A percentile compares a stretch with the other conserved stretches of the same genome.
Conservation (phyloP, 495 filamentous ascomycete species). For the Zalerion maritima region DNA sequence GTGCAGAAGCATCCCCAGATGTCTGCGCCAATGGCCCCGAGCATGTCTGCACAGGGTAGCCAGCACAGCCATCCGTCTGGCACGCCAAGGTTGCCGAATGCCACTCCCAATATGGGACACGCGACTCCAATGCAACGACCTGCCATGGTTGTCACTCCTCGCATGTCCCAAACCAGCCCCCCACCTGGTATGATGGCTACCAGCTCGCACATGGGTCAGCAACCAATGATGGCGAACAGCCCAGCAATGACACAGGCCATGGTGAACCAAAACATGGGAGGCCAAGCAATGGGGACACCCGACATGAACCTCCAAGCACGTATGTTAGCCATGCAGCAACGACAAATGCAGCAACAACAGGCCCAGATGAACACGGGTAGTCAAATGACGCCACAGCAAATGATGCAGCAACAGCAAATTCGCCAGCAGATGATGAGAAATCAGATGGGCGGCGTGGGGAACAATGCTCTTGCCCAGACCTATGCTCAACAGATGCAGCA, state of each 20-base stretch:
- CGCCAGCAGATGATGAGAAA: constrained; percentile 25
- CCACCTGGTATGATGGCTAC: constrained; percentile 42
- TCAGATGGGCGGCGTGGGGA: constrained; percentile 32
- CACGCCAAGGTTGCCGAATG: constrained; percentile 67
- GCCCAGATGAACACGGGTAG: too few species aligned
- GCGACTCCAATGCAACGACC: constrained; percentile 53
- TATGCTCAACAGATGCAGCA: constrained; percentile 40
- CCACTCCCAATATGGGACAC: constrained; percentile 64
- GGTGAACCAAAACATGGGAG: too few species aligned
- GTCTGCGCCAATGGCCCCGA: constrained; percentile 44
- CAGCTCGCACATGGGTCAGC: constrained; percentile 41
- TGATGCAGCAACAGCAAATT: constrained; percentile 32
- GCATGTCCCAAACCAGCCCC: constrained; percentile 59
- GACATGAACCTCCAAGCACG: too few species aligned
- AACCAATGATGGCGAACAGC: constrained; percentile 29
- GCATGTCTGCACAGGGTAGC: constrained; percentile 64
- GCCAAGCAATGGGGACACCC: too few species aligned
- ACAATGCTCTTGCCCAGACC: constrained; percentile 30
- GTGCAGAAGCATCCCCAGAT: constrained; percentile 55
- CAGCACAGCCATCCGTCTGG: constrained; percentile 64
- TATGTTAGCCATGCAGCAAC: too few species aligned
- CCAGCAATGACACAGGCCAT: constrained; percentile 32
- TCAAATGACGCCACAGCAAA: constrained; percentile 36
- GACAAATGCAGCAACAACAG: constrained; percentile 21
- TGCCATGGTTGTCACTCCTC: constrained; percentile 52